Percentiles rank a stretch among this genome's conserved stretches.
These are phyloP conservation scores for Boeremia lycopersici DNA, from an alignment of 2,329 filamentous ascomycete genomes.

Conservation along the genomic window DNA sequence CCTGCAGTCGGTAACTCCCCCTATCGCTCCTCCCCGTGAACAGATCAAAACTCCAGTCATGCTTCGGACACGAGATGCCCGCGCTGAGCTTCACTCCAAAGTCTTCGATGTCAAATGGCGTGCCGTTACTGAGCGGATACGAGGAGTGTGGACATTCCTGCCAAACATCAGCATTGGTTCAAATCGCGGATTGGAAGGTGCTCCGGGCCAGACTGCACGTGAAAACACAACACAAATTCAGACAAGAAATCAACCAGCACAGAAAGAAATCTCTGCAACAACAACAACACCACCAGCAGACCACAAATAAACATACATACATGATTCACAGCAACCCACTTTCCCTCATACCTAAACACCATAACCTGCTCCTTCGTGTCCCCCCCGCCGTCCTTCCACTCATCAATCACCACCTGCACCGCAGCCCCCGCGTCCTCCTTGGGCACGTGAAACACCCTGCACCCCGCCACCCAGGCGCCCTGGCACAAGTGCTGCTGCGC, in stretches of 20 bases:
- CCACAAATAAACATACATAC: conserved; percentile 47
- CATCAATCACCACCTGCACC: conserved; percentile 28
- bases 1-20: conserved; percentile 64
- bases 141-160: conserved; percentile 67
- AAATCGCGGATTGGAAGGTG: too few species aligned
- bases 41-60: conserved; percentile 74
- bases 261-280: not conserved
- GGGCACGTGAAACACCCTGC: conserved; percentile 35
- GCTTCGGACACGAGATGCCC: conserved; percentile 70
- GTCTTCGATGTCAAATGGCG: conserved; percentile 73
- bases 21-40: conserved; percentile 67
- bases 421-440: conserved; percentile 27
- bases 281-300: too few species aligned
- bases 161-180: not conserved
- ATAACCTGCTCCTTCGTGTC: conserved; percentile 63
- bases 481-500: conserved; percentile 25
- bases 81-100: conserved; percentile 69
- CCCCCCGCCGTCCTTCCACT: conserved; percentile 31
- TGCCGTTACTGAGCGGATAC: conserved; percentile 68
- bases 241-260: not conserved
- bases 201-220: too few species aligned
- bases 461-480: conserved; percentile 22
- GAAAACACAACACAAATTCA: too few species aligned
- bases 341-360: conserved; percentile 67
- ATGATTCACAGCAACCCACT: conserved; percentile 72